These are phyloP conservation scores for Marchantia paleacea DNA, from an alignment of 225 moss, liverwort and hornwort genomes.

Conservation along the genomic window DNA sequence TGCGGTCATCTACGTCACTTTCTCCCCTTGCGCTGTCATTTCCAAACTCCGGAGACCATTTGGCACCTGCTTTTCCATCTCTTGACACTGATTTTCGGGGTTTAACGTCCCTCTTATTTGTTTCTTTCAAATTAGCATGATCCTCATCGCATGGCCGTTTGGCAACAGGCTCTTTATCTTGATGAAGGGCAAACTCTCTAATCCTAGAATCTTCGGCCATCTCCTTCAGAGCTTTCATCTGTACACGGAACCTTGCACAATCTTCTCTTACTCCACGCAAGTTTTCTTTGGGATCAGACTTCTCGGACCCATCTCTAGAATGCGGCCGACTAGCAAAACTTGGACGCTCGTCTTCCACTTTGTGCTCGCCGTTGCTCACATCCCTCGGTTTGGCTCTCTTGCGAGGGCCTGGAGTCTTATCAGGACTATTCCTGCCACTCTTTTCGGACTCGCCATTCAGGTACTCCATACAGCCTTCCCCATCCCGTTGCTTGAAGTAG, in stretches of 20 bases:
- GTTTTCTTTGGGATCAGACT: conserved; percentile 38
- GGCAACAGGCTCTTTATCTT: conserved; percentile 28
- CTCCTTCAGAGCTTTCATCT: conserved; percentile 67
- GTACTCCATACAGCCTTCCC: conserved; percentile 16
- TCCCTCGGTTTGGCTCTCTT: conserved; percentile 26
- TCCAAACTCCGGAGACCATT: conserved; percentile 9
- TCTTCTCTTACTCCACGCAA: conserved; percentile 62
- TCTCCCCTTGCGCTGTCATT: conserved; percentile 20
- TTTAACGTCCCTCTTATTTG: conserved; percentile 26
- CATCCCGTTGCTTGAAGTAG: conserved; percentile 20
- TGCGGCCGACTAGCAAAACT: conserved; percentile 27
- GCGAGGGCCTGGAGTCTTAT: conserved; percentile 9
- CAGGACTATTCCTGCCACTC: conserved; percentile 32
- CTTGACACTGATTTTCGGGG: conserved; percentile 27
- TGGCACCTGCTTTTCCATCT: conserved; percentile 12
- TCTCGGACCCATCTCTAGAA: conserved; percentile 39
- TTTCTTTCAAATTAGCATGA: neutral
- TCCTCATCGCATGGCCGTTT: conserved; percentile 18
- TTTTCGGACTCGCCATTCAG: conserved; percentile 28
- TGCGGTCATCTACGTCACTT: conserved; percentile 17
- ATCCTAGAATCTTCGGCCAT: conserved; percentile 57
- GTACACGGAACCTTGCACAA: conserved; percentile 71
- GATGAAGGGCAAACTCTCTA: conserved; percentile 42
- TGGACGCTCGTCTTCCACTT: conserved; percentile 23
- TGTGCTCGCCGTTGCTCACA: conserved; percentile 6